Evolutionary conservation across 169 alveolate species (phyloP).

Genomic region (Pseudocohnilembus persalinus): DNA sequence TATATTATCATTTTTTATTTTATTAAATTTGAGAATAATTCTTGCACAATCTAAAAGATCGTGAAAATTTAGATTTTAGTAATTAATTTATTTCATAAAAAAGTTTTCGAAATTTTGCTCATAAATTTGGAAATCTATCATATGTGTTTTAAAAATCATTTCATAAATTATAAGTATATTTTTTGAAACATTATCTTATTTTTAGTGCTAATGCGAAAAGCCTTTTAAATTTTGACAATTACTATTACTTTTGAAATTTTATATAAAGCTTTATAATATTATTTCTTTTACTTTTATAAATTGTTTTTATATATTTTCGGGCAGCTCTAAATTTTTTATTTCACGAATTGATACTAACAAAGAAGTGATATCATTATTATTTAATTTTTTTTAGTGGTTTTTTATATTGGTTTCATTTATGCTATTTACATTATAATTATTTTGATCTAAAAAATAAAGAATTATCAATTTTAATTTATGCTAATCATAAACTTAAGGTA

Average conservation of each 20-base stretch:
- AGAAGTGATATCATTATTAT: neutral
- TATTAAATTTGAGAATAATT: too few relatives aligned
- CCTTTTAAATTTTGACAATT: too few relatives aligned
- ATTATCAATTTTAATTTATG: neutral
- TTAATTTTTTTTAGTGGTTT: too few relatives aligned
- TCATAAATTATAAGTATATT: neutral
- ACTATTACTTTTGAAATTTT: too few relatives aligned
- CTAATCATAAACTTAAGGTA: neutral
- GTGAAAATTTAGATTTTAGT: neutral
- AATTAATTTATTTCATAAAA: too few relatives aligned
- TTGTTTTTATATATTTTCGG: neutral
- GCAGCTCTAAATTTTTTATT: neutral
- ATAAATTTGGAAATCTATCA: neutral
- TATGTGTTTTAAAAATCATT: neutral
- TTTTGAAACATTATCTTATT: too few relatives aligned
- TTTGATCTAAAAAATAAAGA: neutral
- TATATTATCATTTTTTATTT: too few relatives aligned
- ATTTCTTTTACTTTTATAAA: too few relatives aligned
- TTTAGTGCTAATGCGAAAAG: too few relatives aligned
- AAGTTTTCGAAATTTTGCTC: neutral
- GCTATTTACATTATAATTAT: neutral
- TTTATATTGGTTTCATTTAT: too few relatives aligned
- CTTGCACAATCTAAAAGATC: neutral
- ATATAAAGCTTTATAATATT: too few relatives aligned
- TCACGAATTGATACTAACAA: neutral